Conservation (phyloP, 1,284 basidiomycete genomes). For the Marasmius sp. region DNA sequence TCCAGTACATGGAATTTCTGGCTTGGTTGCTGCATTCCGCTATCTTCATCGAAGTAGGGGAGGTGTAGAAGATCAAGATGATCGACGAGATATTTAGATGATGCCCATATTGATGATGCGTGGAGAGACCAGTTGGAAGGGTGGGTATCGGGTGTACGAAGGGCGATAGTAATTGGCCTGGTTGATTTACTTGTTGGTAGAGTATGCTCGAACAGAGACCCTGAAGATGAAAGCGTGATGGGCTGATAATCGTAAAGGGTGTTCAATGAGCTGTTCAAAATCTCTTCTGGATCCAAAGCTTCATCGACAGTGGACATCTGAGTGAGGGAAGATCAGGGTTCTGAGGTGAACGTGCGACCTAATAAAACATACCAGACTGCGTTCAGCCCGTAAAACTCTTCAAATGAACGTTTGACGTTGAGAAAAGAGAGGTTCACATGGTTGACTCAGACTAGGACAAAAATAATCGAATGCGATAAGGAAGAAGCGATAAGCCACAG, state of each 20-base stretch:
- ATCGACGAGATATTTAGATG: conserved; percentile 64
- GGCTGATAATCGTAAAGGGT: conserved; percentile 61
- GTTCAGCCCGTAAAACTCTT: too few species aligned
- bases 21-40: conserved; percentile 24
- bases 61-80: conserved; percentile 47
- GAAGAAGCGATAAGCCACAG: too few species aligned
- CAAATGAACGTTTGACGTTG: too few species aligned
- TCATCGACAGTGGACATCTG: too few species aligned
- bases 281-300: conserved; percentile 54
- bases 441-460: too few species aligned
- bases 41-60: neutral
- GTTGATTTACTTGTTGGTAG: conserved; percentile 14
- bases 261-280: conserved; percentile 60
- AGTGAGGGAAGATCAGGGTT: too few species aligned
- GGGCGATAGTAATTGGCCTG: conserved; percentile 24
- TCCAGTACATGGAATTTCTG: conserved; percentile 54
- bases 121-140: conserved; percentile 71
- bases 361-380: neutral
- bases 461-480: too few species aligned
- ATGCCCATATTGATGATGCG: conserved; percentile 72
- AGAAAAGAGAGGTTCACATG: too few species aligned
- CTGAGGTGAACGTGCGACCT: neutral
- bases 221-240: conserved; percentile 56
- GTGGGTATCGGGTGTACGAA: conserved; percentile 63
- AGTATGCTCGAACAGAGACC: conserved; percentile 45